Base-by-base conservation (phyloP, 2,329 filamentous ascomycete species). In the Pseudogymnoascus sp. region DNA sequence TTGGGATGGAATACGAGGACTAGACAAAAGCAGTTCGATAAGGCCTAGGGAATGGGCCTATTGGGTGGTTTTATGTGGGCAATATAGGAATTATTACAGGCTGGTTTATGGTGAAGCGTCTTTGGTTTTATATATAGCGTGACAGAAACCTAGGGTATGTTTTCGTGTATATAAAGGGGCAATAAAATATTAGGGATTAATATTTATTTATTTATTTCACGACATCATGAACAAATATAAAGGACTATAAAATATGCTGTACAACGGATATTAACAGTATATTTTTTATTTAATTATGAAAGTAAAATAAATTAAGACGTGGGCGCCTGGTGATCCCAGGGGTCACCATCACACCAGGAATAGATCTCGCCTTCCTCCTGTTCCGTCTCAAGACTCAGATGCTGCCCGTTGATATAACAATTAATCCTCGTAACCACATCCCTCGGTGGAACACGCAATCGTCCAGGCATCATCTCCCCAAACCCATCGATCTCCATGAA, bases 1-100 rank as follows among this genome's bases (percentile, higher is more conserved):
- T 74, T 93, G 69, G 88, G 89, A 33, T 93, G 89, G 89, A 93
- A 92, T 70, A 90, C 87, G 66, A 76, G 89, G 66, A 86, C 91
- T 75, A 87, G 87, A 74, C 89, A 92, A 73, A 92, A 91, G 73
- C 78, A 78, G 10, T 83, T 51, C 31, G 44, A 80, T 65, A 77
- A 77, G 65, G 59, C 73, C 70, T 73, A 15, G 31, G 1, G 21
- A 27, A 12, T 13, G 13, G 6, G 25, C 1, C 9, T 29, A 9
- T 29, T 13, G 42, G 6, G 6, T 1, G 42, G 25, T 9, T 48
- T 8, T n/a, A 51, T 31, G 10, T 51, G 27, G 27, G 27, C 27
- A 29, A 5, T n/a, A 31, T 51, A n/a, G 25, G 27, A 15, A 4
- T 6, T 51, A 6, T 31, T 51, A 5, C 2, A 5, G 27, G 44